phyloP scores from a whole-genome alignment of 352 stramenopile species.

The Pythium periplocum region DNA sequence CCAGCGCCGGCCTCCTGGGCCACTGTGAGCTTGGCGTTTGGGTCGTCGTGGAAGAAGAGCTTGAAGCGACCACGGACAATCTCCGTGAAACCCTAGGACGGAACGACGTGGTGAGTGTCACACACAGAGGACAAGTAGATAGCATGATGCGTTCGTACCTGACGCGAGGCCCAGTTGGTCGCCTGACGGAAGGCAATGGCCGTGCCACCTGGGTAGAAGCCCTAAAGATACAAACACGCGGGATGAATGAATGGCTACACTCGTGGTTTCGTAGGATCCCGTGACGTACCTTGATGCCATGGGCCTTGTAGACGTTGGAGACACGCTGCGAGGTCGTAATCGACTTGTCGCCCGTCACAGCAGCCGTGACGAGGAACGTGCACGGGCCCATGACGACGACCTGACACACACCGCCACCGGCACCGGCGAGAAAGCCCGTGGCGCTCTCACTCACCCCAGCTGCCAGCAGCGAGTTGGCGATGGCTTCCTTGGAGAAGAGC shows the following conservation, averaged over 20 bases:
- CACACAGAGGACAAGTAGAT: too few species aligned
- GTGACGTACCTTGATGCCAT: constrained; percentile 61
- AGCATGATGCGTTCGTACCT: constrained; percentile 12
- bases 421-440: constrained; percentile 80
- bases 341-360: constrained; percentile 87
- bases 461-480: constrained; percentile 72
- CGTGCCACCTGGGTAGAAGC: constrained; percentile 88
- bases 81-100: constrained; percentile 76
- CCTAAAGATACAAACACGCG: constrained; percentile 14
- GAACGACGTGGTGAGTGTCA: too few species aligned
- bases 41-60: constrained; percentile 75
- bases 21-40: constrained; percentile 85
- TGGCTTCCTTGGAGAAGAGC: constrained; percentile 87
- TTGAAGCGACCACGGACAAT: constrained; percentile 84
- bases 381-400: constrained; percentile 88
- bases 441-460: constrained; percentile 54
- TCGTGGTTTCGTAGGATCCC: too few species aligned
- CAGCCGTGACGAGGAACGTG: constrained; percentile 88
- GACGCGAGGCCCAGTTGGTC: constrained; percentile 89
- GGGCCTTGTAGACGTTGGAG: constrained; percentile 74
- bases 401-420: constrained; percentile 84
- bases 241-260: background rate
- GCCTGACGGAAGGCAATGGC: constrained; percentile 89
- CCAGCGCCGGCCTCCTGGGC: constrained; percentile 80
- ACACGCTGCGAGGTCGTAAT: constrained; percentile 83